A percentile compares a stretch with the other conserved stretches of the same genome.
These are phyloP conservation scores for Elongisporangium prolatum DNA, from an alignment of 352 stramenopile genomes.

Conservation along the genomic window DNA sequence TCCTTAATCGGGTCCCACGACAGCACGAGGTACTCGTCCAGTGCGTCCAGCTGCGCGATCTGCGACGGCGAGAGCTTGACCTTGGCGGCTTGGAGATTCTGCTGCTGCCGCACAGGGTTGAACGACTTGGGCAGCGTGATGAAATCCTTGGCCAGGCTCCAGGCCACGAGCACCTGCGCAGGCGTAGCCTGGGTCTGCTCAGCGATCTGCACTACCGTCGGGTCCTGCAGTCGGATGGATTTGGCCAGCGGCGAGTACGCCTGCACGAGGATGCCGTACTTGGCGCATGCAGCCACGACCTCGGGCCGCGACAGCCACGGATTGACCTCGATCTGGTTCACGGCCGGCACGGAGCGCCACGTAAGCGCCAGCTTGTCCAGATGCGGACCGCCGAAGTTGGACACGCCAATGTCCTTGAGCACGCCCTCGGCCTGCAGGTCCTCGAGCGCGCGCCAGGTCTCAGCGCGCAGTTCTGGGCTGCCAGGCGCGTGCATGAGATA, in stretches of 20 bases:
- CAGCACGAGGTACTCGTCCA: constrained; percentile 31
- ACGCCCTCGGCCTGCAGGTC: constrained; percentile 45
- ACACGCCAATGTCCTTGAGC: constrained; percentile 85
- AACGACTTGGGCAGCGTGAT: constrained; percentile 52
- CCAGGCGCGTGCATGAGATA: constrained; percentile 72
- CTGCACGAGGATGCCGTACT: constrained; percentile 32
- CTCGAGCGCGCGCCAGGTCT: constrained; percentile 49
- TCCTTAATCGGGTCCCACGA: constrained; percentile 33
- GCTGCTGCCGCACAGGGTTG: constrained; percentile 20
- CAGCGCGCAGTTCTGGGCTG: constrained; percentile 20
- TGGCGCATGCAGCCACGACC: constrained; percentile 24
- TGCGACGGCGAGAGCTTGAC: constrained; percentile 19
- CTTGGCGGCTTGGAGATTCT: constrained; percentile 30
- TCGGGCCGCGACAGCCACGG: constrained; percentile 45
- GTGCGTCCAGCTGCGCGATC: constrained; percentile 20
- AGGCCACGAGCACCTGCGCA: constrained; percentile 43
- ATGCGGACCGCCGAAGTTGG: constrained; percentile 82
- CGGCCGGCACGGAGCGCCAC: constrained; percentile 32
- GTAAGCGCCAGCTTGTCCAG: constrained; percentile 65
- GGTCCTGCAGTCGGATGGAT: constrained; percentile 15
- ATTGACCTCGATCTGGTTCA: constrained; percentile 76
- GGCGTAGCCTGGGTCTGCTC: constrained; percentile 14
- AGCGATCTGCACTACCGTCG: constrained; percentile 21
- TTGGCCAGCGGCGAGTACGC: constrained; percentile 45
- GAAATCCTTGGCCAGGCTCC: constrained; percentile 33